A percentile compares a stretch with the other conserved stretches of the same genome.
These are phyloP conservation scores for Cadophora sp. DNA, from an alignment of 2,329 filamentous ascomycete species.

Conservation along the genomic window DNA sequence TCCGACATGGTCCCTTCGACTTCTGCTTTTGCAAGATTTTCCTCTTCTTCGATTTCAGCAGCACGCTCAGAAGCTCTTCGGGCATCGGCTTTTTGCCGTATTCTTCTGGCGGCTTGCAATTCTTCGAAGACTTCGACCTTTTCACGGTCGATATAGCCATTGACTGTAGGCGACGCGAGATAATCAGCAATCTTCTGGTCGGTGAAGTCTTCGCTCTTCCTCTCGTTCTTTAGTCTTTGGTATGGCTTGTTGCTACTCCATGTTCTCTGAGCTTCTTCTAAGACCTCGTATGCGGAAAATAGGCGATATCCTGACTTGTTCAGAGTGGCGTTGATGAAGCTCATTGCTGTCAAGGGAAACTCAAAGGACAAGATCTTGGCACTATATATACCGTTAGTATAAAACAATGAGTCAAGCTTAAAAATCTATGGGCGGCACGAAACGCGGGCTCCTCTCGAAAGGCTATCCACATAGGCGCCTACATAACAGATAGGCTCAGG, in stretches of 20 bases:
- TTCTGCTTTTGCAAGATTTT: slow-evolving; percentile 52
- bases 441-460: neutral
- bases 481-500: neutral
- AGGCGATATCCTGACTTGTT: slow-evolving; percentile 41
- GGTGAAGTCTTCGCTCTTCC: slow-evolving; percentile 33
- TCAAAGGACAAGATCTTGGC: slow-evolving; percentile 37
- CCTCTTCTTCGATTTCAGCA: slow-evolving; percentile 49
- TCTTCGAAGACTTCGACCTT: slow-evolving; percentile 46
- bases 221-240: slow-evolving; percentile 39
- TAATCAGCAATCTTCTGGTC: slow-evolving; percentile 21
- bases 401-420: neutral
- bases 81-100: slow-evolving; percentile 40
- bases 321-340: slow-evolving; percentile 47
- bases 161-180: slow-evolving; percentile 10
- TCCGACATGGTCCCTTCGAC: slow-evolving; percentile 63
- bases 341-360: slow-evolving; percentile 47
- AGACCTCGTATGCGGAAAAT: slow-evolving; percentile 42
- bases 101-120: slow-evolving; percentile 46
- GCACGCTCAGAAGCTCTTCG: slow-evolving; percentile 48
- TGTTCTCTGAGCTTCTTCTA: slow-evolving; percentile 47
- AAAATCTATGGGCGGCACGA: neutral
- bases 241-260: slow-evolving; percentile 35
- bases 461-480: neutral
- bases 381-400: slow-evolving; percentile 32
- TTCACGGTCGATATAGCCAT: slow-evolving; percentile 3